Percentiles rank a stretch among this genome's conserved stretches.
Conservation (phyloP, 2,329 filamentous ascomycete genomes). For the Xylaria sp. region DNA sequence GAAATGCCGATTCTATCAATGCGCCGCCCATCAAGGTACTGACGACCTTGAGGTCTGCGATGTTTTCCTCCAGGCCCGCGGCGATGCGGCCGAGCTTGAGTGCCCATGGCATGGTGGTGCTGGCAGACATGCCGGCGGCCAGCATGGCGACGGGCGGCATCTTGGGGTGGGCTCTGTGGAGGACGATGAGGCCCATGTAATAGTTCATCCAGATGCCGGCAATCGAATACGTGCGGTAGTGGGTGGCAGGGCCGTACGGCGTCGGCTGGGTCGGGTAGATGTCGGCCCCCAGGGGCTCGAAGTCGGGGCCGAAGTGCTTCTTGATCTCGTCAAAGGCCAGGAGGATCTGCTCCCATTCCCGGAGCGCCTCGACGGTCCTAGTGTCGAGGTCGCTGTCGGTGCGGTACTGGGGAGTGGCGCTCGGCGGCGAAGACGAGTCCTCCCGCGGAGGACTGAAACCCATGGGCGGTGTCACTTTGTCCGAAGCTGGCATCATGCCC, state of each 20-base stretch:
- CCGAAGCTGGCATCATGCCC: conserved; percentile 65
- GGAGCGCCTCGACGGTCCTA: conserved; percentile 74
- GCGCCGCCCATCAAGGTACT: conserved; percentile 83
- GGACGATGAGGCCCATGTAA: conserved; percentile 83
- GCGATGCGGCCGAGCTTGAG: conserved; percentile 82
- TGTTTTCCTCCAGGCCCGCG: conserved; percentile 73
- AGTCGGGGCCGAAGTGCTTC: conserved; percentile 75
- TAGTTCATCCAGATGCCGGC: conserved; percentile 88
- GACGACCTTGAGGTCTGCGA: conserved; percentile 64
- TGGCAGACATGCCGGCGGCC: conserved; percentile 81
- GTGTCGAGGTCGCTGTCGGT: conserved; percentile 69
- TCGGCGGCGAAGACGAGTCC: conserved; percentile 52
- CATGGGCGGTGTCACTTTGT: conserved; percentile 61
- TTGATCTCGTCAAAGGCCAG: conserved; percentile 75
- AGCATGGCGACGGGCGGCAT: conserved; percentile 94
- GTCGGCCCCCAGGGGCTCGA: conserved; percentile 78
- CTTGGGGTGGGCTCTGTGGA: conserved; percentile 83
- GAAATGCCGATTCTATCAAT: conserved; percentile 83
- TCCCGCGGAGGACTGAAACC: conserved; percentile 64
- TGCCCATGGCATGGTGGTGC: conserved; percentile 75
- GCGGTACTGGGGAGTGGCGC: conserved; percentile 51
- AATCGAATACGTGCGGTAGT: conserved; percentile 88
- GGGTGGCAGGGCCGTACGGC: conserved; percentile 83
- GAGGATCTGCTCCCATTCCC: conserved; percentile 82
- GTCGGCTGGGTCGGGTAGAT: conserved; percentile 69